Evolutionary conservation across 345 rosid species (phyloP).

Genomic region (Brassica nigra): DNA sequence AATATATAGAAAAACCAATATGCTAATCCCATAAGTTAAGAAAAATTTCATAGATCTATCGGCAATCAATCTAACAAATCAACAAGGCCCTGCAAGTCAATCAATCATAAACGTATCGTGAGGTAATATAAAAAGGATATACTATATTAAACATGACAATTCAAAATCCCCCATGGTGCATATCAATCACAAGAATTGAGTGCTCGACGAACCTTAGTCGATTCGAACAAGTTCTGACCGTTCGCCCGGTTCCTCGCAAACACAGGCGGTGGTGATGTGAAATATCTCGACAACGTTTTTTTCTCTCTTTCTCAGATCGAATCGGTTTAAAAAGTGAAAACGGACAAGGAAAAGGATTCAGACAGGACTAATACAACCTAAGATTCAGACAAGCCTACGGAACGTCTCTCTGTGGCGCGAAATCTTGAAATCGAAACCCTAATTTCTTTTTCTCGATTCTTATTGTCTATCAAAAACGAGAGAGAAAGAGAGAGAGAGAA

Average conservation of each 20-base stretch:
- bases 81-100: neutral
- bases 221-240: conserved; percentile 54
- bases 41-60: conserved; percentile 15
- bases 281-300: conserved; percentile 58
- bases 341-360: neutral
- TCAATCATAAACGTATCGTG: neutral
- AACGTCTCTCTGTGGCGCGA: too few relatives aligned
- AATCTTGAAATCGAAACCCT: too few relatives aligned
- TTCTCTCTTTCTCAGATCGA: conserved; percentile 28
- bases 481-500: neutral
- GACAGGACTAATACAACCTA: neutral
- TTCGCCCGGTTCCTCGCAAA: conserved; percentile 44
- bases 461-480: neutral
- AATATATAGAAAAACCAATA: too few relatives aligned
- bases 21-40: too few relatives aligned
- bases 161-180: neutral
- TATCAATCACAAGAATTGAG: conserved; percentile 37
- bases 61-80: neutral
- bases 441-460: neutral
- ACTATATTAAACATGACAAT: neutral
- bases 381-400: neutral
- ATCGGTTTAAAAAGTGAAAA: neutral
- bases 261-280: conserved; percentile 40
- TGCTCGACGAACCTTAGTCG: conserved; percentile 73
- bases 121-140: neutral